Conservation (phyloP, 176 grass and related monocot species). For the Secale cereale region DNA sequence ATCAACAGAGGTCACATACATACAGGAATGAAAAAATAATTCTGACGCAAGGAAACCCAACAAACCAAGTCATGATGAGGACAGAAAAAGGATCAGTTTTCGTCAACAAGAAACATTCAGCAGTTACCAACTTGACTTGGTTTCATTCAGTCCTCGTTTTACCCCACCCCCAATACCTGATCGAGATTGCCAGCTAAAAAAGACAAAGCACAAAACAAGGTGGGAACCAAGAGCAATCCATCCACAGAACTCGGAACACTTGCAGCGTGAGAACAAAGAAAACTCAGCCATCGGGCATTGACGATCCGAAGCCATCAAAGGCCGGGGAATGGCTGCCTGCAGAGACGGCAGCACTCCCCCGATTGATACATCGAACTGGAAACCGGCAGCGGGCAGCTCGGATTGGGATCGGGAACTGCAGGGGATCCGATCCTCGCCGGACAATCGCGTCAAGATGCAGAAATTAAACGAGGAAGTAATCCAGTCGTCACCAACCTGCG, state of each 20-base stretch:
- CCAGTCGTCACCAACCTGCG: constrained; percentile 33
- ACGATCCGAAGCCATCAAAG: constrained; percentile 29
- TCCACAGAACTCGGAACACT: constrained; percentile 20
- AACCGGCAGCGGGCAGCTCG: constrained; percentile 30
- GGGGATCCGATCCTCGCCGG: constrained; percentile 17
- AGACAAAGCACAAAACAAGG: constrained; percentile 3
- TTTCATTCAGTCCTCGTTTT: constrained; percentile 27
- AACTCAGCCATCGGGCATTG: constrained; percentile 1
- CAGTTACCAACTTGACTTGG: constrained; percentile 31
- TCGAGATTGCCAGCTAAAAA: constrained; percentile 19
- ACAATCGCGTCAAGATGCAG: constrained; percentile 13
- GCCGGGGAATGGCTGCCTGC: background rate
- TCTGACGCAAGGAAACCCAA: background rate
- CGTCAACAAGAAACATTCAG: constrained; percentile 26
- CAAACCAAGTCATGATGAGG: too few relatives aligned
- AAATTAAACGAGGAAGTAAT: constrained; percentile 17
- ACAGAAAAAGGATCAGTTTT: constrained; percentile 16
- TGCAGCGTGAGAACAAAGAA: background rate
- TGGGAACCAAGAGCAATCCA: constrained; percentile 21
- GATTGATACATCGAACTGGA: constrained; percentile 31
- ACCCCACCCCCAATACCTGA: constrained; percentile 14
- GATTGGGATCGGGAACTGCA: constrained; percentile 24
- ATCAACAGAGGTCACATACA: background rate
- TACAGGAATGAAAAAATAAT: background rate
- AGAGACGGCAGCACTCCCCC: background rate